phyloP scores from a whole-genome alignment of 1,139 yeast genomes.

The Taphrina confusa region DNA sequence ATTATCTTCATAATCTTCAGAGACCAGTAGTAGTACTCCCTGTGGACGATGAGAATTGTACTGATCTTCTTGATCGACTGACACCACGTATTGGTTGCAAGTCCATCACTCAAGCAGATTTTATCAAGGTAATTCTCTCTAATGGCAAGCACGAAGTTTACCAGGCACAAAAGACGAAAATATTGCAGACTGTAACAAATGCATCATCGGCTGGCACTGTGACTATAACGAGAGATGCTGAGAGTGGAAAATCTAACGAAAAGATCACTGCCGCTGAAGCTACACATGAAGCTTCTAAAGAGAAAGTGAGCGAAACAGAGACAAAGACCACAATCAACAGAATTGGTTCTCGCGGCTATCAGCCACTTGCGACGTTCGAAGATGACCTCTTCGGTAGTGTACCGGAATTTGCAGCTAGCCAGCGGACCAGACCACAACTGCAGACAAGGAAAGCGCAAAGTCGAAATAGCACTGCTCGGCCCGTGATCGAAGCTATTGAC shows the following conservation, averaged over 20 bases:
- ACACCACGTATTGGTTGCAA: not conserved
- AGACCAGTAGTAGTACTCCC: slow-evolving; percentile 28
- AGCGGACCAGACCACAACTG: not conserved
- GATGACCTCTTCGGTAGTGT: slow-evolving; percentile 18
- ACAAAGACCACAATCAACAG: not conserved
- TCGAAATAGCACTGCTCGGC: not conserved
- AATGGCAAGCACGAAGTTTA: slow-evolving; percentile 16
- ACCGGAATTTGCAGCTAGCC: not conserved
- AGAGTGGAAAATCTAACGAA: not conserved
- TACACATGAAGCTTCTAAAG: not conserved
- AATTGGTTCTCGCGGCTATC: slow-evolving; percentile 1
- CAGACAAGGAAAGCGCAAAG: not conserved
- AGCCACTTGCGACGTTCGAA: not conserved
- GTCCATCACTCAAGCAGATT: slow-evolving; percentile 2
- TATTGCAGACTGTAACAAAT: not conserved
- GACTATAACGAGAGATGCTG: not conserved
- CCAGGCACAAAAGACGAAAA: not conserved
- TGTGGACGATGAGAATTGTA: slow-evolving; percentile 3
- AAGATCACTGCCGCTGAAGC: not conserved
- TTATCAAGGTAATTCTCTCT: slow-evolving; percentile 18
- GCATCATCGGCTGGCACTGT: not conserved
- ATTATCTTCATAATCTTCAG: not conserved
- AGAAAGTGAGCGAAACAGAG: not conserved
- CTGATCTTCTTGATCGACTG: slow-evolving; percentile 15
- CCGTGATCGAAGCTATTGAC: not conserved